These are phyloP conservation scores for Hebeloma cylindrosporum DNA, from an alignment of 768 basidiomycete species.

Conservation along the genomic window DNA sequence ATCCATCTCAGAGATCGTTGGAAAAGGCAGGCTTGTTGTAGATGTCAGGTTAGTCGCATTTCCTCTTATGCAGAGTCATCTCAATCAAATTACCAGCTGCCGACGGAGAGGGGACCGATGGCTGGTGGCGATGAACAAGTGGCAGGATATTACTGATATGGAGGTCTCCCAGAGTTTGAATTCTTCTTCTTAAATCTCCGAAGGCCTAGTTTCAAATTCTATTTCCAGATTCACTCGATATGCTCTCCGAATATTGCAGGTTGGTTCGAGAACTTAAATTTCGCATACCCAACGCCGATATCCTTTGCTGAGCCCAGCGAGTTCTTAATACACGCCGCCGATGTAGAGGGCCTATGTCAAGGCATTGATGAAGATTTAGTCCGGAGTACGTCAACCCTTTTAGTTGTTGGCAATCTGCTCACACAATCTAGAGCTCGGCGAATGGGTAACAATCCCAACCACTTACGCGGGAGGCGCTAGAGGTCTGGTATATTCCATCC, in stretches of 20 bases:
- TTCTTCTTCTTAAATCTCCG: background rate
- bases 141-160: conserved; percentile 96
- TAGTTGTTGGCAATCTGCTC: conserved; percentile 2
- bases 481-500: conserved; percentile 45
- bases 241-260: conserved; percentile 84
- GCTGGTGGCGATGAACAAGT: conserved; percentile 98
- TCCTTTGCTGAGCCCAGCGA: conserved; percentile 53
- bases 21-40: conserved; percentile 87
- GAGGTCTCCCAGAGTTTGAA: conserved; percentile 75
- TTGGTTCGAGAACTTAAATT: conserved; percentile 19
- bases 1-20: conserved; percentile 59
- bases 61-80: background rate
- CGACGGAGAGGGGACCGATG: conserved; percentile 73
- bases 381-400: conserved; percentile 48
- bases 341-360: conserved; percentile 95
- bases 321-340: conserved; percentile 96
- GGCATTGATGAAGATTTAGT: conserved; percentile 94
- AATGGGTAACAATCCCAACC: conserved; percentile 89
- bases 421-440: conserved; percentile 65
- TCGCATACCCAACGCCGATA: conserved; percentile 4
- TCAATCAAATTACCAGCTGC: conserved; percentile 54
- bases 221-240: conserved; percentile 66
- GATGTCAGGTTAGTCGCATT: conserved; percentile 76
- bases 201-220: background rate
- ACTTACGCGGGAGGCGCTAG: conserved; percentile 98